Base-by-base conservation (phyloP, 2,329 filamentous ascomycete species). In the Capronia epimyces region DNA sequence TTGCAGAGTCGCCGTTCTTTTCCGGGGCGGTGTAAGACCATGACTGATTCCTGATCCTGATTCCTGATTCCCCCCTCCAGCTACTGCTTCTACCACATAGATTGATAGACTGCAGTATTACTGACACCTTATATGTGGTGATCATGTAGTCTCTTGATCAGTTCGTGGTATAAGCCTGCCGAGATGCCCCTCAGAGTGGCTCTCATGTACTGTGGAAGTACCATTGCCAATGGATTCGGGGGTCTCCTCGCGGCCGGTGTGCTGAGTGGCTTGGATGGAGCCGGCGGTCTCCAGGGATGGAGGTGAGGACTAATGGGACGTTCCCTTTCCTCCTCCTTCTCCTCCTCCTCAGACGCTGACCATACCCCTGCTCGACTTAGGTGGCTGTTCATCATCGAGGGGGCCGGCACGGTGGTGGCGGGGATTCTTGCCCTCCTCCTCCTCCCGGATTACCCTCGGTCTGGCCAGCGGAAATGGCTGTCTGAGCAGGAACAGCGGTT, bases 321-420 rank as follows among this genome's bases (percentile, higher is more conserved):
- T n/a, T n/a, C n/a, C n/a, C n/a, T n/a, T n/a, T n/a, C n/a, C n/a
- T n/a, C n/a, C n/a, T n/a, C n/a, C n/a, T n/a, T n/a, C n/a, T n/a
- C n/a, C n/a, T n/a, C n/a, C n/a, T n/a, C n/a, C n/a, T n/a, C n/a
- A n/a, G n/a, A n/a, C n/a, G n/a, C n/a, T n/a, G n/a, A n/a, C n/a
- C n/a, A n/a, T n/a, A n/a, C n/a, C n/a, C n/a, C n/a, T n/a, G n/a
- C n/a, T n/a, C n/a, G n/a, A n/a, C n/a, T n/a, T n/a, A 67, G 78
- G 43, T 83, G 79, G 79, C 69, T 82, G 0, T 82, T 81, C 65
- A 70, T 75, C 29, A 68, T 83, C 42, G 78, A 82, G 56, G 79
- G 80, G 8, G 55, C 67, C 24, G 66, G 71, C 16, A 74, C 73
- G 1, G 66, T 75, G 13, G 60, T 62, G 2, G 65, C 73, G 48